Evolutionary conservation across 768 basidiomycete species (phyloP).

Genomic region (Albatrellus ellisii): DNA sequence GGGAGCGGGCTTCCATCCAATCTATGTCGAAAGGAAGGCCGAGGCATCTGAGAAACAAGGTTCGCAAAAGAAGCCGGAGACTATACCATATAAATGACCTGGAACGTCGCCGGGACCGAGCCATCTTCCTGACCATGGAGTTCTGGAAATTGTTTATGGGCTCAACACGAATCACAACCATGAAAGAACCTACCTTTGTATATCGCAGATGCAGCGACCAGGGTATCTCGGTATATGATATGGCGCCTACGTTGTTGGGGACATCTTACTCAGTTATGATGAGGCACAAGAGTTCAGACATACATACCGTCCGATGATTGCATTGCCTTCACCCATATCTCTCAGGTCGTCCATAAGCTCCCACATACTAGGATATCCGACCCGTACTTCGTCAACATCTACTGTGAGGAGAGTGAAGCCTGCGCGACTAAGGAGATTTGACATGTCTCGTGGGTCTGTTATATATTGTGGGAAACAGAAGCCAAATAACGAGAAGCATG

Average conservation of each 20-base stretch:
- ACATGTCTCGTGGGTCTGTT: slow-evolving; percentile 83
- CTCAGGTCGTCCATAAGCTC: slow-evolving; percentile 89
- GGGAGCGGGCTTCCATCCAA: slow-evolving; percentile 72
- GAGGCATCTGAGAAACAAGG: too few species aligned
- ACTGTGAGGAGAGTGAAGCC: slow-evolving; percentile 92
- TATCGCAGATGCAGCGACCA: slow-evolving; percentile 84
- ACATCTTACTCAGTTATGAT: background rate
- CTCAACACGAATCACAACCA: background rate
- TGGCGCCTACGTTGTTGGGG: too few species aligned
- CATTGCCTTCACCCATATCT: slow-evolving; percentile 95
- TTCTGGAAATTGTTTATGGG: slow-evolving; percentile 41
- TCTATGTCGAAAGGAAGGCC: slow-evolving; percentile 33
- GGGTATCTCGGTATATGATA: slow-evolving; percentile 68
- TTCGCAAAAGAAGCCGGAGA: background rate
- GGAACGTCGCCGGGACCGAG: slow-evolving; percentile 86
- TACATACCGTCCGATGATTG: slow-evolving; percentile 67
- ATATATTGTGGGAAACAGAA: background rate
- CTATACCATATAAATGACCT: slow-evolving; percentile 84
- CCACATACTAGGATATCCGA: slow-evolving; percentile 92
- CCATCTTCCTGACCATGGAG: slow-evolving; percentile 79
- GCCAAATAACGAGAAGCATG: background rate
- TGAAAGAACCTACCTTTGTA: slow-evolving; percentile 58
- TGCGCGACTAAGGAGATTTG: slow-evolving; percentile 83
- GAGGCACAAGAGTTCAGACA: background rate
- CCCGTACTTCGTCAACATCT: slow-evolving; percentile 85